Evolutionary conservation across 1,139 yeast species (phyloP).

Genomic region (Debaryomyces udenii): DNA sequence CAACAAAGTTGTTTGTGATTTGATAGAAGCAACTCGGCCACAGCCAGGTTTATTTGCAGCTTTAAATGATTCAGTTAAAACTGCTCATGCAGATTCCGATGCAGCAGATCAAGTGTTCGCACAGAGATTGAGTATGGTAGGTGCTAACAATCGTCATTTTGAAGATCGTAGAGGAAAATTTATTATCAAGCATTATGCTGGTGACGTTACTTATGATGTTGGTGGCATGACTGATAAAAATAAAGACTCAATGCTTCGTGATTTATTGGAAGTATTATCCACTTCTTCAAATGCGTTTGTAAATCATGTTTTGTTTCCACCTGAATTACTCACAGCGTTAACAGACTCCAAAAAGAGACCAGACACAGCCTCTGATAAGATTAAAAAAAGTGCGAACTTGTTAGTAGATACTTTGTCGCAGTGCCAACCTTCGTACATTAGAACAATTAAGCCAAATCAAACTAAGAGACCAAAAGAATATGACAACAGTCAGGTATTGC

Average conservation of each 20-base stretch:
- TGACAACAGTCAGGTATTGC: conserved; percentile 86
- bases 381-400: conserved; percentile 87
- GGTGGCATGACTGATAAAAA: conserved; percentile 95
- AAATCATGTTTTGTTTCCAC: conserved; percentile 69
- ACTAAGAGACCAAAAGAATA: conserved; percentile 89
- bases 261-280: conserved; percentile 74
- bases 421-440: conserved; percentile 92
- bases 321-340: conserved; percentile 57
- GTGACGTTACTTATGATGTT: conserved; percentile 94
- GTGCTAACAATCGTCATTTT: conserved; percentile 78
- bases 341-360: conserved; percentile 81
- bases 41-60: conserved; percentile 95
- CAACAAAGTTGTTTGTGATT: conserved; percentile 94
- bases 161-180: conserved; percentile 89
- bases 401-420: conserved; percentile 87
- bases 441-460: conserved; percentile 98
- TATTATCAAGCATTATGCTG: conserved; percentile 94
- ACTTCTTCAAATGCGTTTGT: conserved; percentile 74
- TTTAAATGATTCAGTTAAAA: conserved; percentile 93
- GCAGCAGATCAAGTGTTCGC: conserved; percentile 98
- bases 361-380: conserved; percentile 97
- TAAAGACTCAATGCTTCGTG: conserved; percentile 91
- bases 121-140: conserved; percentile 85
- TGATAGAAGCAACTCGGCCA: conserved; percentile 92
- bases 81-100: conserved; percentile 96